Conservation (phyloP, 2,329 filamentous ascomycete species). For the Samsoniella hepiali region DNA sequence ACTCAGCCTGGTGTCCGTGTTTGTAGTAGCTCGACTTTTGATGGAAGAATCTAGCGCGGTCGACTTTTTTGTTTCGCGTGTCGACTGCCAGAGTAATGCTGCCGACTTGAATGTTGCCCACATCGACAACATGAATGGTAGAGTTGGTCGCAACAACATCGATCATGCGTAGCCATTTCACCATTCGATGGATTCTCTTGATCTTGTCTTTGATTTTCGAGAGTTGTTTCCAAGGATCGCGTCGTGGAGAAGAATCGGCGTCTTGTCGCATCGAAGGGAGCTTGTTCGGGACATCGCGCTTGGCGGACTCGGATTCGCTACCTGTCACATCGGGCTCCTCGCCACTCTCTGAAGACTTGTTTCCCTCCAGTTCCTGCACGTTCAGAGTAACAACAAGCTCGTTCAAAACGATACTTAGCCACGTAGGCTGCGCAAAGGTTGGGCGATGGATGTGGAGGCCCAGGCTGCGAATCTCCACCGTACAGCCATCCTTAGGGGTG, state of each 20-base stretch:
- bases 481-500: constrained; percentile 81
- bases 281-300: constrained; percentile 16
- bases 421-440: constrained; percentile 95
- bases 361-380: constrained; percentile 59
- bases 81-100: constrained; percentile 84
- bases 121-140: constrained; percentile 70
- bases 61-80: constrained; percentile 85
- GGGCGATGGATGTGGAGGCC: constrained; percentile 87
- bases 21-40: constrained; percentile 62
- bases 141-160: constrained; percentile 84
- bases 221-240: constrained; percentile 74
- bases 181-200: constrained; percentile 79
- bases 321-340: constrained; percentile 27
- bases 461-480: constrained; percentile 83
- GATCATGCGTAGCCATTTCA: constrained; percentile 85
- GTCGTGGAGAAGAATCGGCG: constrained; percentile 27
- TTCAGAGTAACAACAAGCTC: constrained; percentile 85
- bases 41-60: constrained; percentile 84
- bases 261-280: constrained; percentile 24
- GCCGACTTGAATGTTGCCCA: constrained; percentile 81
- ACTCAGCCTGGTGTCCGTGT: constrained; percentile 73
- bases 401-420: constrained; percentile 84
- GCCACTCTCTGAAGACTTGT: constrained; percentile 33
- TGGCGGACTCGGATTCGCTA: constrained; percentile 18
- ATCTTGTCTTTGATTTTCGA: constrained; percentile 78